Conservation (phyloP, 2,329 filamentous ascomycete species). For the Ophiognomonia clavigignenti-juglandacearum region DNA sequence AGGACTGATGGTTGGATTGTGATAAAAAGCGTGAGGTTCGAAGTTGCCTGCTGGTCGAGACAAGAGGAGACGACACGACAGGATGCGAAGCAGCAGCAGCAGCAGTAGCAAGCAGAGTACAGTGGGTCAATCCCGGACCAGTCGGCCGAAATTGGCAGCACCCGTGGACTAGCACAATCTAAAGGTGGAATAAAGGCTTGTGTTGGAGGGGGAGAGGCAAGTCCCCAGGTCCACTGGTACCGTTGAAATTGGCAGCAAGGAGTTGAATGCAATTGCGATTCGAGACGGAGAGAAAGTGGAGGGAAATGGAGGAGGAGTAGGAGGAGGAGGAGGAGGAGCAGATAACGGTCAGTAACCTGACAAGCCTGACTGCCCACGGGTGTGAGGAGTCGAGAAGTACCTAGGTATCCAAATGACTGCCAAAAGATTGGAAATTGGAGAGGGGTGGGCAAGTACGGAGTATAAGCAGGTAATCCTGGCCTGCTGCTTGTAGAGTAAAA, state of each 20-base stretch:
- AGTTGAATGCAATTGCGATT: not conserved
- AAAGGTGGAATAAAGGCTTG: no score
- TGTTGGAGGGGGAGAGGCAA: not conserved
- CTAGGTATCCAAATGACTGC: not conserved
- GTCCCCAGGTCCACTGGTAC: not conserved
- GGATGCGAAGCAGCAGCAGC: conserved; percentile 8
- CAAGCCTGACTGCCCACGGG: not conserved
- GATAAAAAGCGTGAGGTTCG: not conserved
- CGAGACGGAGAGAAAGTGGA: not conserved
- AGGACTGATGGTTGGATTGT: no score
- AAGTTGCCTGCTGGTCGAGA: not conserved
- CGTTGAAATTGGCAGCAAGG: not conserved
- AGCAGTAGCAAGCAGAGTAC: no score
- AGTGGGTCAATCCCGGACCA: conserved; percentile 12
- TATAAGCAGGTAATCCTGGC: not conserved
- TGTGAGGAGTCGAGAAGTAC: no score
- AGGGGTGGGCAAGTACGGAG: not conserved
- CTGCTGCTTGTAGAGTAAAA: not conserved
- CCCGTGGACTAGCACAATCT: no score
- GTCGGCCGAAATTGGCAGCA: conserved; percentile 12
- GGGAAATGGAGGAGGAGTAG: not conserved
- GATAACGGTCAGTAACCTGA: conserved; percentile 2
- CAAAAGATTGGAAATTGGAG: conserved; percentile 5
- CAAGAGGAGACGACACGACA: not conserved
- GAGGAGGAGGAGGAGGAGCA: not conserved